phyloP scores from a whole-genome alignment of 257 asterid genomes.

The Solanum boliviense region DNA sequence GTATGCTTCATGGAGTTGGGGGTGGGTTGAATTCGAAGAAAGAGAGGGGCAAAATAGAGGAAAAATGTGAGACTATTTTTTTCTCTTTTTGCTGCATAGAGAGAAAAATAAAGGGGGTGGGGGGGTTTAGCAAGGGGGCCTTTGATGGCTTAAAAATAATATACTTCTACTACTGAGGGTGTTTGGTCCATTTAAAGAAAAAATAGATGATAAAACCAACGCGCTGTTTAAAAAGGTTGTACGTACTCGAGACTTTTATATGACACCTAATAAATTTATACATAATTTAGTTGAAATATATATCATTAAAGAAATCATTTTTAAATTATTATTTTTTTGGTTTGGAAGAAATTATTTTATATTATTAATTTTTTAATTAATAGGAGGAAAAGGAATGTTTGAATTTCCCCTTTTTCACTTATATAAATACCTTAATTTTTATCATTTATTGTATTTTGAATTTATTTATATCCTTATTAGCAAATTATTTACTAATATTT shows the following conservation, averaged over 20 bases:
- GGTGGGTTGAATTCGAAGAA: slow-evolving; percentile 17
- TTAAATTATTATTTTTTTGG: not conserved
- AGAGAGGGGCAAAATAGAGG: slow-evolving; percentile 4
- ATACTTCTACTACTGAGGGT: not conserved
- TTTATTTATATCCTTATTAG: too few relatives aligned
- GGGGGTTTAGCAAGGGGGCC: not conserved
- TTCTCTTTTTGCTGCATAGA: slow-evolving; percentile 5
- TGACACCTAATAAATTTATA: not conserved
- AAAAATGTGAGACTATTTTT: slow-evolving; percentile 3
- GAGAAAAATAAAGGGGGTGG: slow-evolving; percentile 10
- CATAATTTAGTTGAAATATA: not conserved
- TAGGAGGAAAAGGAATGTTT: not conserved
- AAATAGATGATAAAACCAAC: not conserved
- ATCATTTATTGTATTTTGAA: not conserved
- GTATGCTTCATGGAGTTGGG: slow-evolving; percentile 15
- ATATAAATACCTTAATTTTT: not conserved
- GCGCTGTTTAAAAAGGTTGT: not conserved
- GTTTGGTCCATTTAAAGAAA: not conserved
- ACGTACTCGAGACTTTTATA: not conserved
- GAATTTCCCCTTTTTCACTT: not conserved
- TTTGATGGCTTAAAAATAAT: not conserved
- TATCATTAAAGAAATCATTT: not conserved
- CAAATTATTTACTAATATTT: not conserved
- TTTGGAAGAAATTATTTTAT: not conserved
- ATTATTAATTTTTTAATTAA: not conserved